Evolutionary conservation across 2,329 filamentous ascomycete genomes (phyloP).

Genomic region (Sporothrix curviconia): DNA sequence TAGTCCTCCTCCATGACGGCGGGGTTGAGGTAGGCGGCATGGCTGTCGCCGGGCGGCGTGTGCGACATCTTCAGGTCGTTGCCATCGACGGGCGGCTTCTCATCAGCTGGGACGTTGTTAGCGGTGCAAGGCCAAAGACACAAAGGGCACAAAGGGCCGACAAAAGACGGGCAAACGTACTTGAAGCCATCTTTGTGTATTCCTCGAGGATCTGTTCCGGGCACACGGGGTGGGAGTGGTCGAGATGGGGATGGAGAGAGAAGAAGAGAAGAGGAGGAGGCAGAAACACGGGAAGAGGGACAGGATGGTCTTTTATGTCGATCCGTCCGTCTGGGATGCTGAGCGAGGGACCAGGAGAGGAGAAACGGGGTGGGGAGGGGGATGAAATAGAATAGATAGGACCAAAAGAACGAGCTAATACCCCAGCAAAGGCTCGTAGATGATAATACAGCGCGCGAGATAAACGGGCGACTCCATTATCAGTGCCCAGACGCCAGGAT

Average conservation of each 20-base stretch:
- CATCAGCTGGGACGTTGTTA: slow-evolving; percentile 9
- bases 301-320: slow-evolving; percentile 13
- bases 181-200: slow-evolving; percentile 11
- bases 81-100: slow-evolving; percentile 7
- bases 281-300: not conserved
- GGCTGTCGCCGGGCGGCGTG: slow-evolving; percentile 10
- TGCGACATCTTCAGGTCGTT: slow-evolving; percentile 9
- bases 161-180: slow-evolving; percentile 1
- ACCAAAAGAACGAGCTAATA: slow-evolving; percentile 5
- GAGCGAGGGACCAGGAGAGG: not conserved
- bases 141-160: not conserved
- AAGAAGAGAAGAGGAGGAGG: not conserved
- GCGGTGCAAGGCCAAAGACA: not conserved
- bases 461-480: not conserved
- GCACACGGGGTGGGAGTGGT: not conserved
- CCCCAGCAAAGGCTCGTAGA: not conserved
- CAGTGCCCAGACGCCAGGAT: slow-evolving; percentile 1
- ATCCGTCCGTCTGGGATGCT: slow-evolving; percentile 4
- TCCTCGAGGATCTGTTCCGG: slow-evolving; percentile 5
- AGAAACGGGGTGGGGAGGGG: not conserved
- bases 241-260: slow-evolving; percentile 1
- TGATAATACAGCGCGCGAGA: not conserved
- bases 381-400: not conserved
- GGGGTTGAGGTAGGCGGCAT: slow-evolving; percentile 14
- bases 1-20: slow-evolving; percentile 19